Evolutionary conservation across 352 stramenopile species (phyloP).

Genomic region (Aphanomyces stellatus): DNA sequence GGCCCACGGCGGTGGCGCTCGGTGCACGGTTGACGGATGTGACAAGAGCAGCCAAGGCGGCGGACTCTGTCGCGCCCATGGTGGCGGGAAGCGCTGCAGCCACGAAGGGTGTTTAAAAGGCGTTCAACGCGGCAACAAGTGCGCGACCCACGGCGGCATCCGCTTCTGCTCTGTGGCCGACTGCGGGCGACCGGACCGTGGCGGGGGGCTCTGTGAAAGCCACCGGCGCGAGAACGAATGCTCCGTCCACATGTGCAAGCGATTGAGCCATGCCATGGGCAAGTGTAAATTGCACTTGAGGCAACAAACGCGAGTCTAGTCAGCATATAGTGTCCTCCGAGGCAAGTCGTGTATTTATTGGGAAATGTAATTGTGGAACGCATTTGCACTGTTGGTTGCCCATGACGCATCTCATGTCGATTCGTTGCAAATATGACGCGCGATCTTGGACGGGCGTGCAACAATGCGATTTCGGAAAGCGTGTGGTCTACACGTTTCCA

Average conservation of each 20-base stretch:
- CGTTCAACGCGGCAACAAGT: conserved; percentile 76
- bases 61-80: conserved; percentile 62
- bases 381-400: not conserved
- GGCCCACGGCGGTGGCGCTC: conserved; percentile 53
- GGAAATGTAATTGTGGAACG: not conserved
- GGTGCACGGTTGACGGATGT: not conserved
- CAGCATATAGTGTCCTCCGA: no score
- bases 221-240: conserved; percentile 70
- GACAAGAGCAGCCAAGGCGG: conserved; percentile 75
- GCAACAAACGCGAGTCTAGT: no score
- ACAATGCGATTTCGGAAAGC: not conserved
- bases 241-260: conserved; percentile 79
- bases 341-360: not conserved
- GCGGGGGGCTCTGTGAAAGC: conserved; percentile 75
- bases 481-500: no score
- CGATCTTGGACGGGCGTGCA: not conserved
- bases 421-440: not conserved
- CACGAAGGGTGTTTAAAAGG: conserved; percentile 65
- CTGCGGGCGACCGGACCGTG: conserved; percentile 71
- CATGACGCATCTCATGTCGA: not conserved
- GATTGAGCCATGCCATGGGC: conserved; percentile 75
- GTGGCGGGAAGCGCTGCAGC: conserved; percentile 71
- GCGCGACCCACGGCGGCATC: conserved; percentile 72
- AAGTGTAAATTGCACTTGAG: conserved; percentile 71
- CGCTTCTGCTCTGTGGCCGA: conserved; percentile 78